Base-by-base conservation (phyloP, 805 yeast genomes). In the Debaryomyces tyrocola region DNA sequence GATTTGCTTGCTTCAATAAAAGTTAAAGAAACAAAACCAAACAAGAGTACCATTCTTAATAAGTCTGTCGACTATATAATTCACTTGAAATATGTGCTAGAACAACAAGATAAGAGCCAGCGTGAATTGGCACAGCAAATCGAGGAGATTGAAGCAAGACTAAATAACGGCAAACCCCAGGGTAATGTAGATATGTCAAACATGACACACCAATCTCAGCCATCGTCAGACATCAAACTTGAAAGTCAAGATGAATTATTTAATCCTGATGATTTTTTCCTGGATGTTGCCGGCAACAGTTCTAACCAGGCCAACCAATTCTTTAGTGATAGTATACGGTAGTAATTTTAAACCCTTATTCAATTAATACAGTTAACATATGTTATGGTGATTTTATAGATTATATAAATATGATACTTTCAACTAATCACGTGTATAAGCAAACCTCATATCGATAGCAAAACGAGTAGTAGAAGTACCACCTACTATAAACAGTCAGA, bases 1-100 rank as follows among this genome's bases (percentile, higher is more conserved):
- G 76, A 72, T 20, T 54, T 73, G 40, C 52, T 72, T 31, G 54
- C 67, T 9, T 57, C 69, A 11, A 76, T 75, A 20, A 70, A 70
- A 46, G 74, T 74, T 3, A 85, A 76, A 53, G 94, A 88, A 52
- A 74, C 83, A 2, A 86, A 85, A 60, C 92, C 96, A 1, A 88
- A 90, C 61, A 90, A 90, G 66, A 84, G 91, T 20, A 82, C 87
- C 4, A 87, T 89, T 41, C 73, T 90, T 49, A 78, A 80, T 55
- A 82, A 83, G 57, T 80, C 95, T 0, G 96, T 90, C 17, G 96
- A 87, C 40, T 90, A 91, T 63, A 82, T 90, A 39, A 72, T 64
- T 7, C 85, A 84, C 62, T 71, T 90, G 51, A 77, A 81, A 50
- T 76, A 78, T 44, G 88, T 87, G 4, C 67, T 84, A 56, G 67